Conservation (phyloP, 345 rosid genomes). For the Aurinia saxatilis region DNA sequence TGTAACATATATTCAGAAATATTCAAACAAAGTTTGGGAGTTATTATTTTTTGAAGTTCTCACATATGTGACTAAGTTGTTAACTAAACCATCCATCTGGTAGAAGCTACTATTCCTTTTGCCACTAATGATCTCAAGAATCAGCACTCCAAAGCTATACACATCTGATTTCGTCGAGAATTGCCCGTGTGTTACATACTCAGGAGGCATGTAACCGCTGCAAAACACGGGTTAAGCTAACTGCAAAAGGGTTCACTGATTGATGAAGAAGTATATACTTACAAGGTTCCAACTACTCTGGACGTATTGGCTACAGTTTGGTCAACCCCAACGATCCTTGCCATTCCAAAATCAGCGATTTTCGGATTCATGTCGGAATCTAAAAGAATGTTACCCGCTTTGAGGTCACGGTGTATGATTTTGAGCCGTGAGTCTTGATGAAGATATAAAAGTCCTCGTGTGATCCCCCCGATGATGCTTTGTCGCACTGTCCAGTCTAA, state of each 20-base stretch:
- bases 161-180: constrained; percentile 24
- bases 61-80: constrained; percentile 26
- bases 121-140: constrained; percentile 22
- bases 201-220: constrained; percentile 25
- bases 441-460: constrained; percentile 25
- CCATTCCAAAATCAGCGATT: constrained; percentile 18
- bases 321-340: constrained; percentile 4
- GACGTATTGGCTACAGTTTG: constrained; percentile 15
- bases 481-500: constrained; percentile 16
- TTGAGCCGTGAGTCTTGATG: constrained; percentile 33
- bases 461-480: constrained; percentile 20
- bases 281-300: constrained; percentile 25
- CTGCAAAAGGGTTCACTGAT: neutral
- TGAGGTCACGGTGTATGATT: constrained; percentile 30
- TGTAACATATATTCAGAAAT: no score
- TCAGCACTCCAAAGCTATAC: constrained; percentile 24
- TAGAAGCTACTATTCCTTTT: constrained; percentile 20
- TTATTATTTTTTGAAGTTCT: neutral
- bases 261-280: neutral
- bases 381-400: constrained; percentile 27
- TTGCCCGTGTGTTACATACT: constrained; percentile 11
- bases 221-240: neutral
- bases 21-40: neutral
- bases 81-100: constrained; percentile 6
- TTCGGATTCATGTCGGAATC: constrained; percentile 16